Evolutionary conservation across 1,284 basidiomycete genomes (phyloP), one percentile per base, ranked within the genome.

Genomic region (Xerocomus minutiporus): DNA sequence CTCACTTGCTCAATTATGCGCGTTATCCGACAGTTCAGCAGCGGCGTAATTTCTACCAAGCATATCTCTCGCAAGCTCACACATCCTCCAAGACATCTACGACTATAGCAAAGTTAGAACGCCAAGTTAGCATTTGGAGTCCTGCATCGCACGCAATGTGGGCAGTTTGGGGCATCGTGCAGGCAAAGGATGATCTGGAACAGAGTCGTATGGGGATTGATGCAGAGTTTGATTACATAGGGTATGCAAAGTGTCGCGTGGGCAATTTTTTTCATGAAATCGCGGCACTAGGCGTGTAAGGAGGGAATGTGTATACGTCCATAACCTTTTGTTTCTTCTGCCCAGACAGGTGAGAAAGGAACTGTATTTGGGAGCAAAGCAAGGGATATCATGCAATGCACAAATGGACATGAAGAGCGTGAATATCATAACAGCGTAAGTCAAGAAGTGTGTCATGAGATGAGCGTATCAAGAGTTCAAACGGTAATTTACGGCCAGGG

Each of bases 161-260:
- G 93, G 82, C 86, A 8, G 73, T 97, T 32, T 97, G 94, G 94
- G 93, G 91, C 3, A 76, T 97, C 55, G 83, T 97, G 9, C 92
- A 95, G 69, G 92, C 91, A 2, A 83, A 84, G 59, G 92, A 94
- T 62, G 83, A 89, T 62, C 64, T 95, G 12, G 81, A 84, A 61
- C 78, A 71, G n/a, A 71, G 78, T 40, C 75, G 78, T 25, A 65
- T 66, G 34, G 75, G 79, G 23, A 66, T 67, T 34, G 75, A 82
- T 56, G 78, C 79, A 12, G 90, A 90, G 60, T 92, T 92, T 65
- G 84, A 92, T 68, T 91, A 92, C 67, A 70, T 91, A 56, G 78
- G 74, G 13, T 91, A 91, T 65, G 80, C 89, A 13, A 72, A 71
- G 53, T 80, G 80, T 65, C 79, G 88, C 39, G 78, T 89, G 75